Percentiles rank a stretch among this genome's conserved stretches.
These are phyloP conservation scores for Mucor circinelloides DNA, from an alignment of 371 early-diverging fungal genomes.

Conservation along the genomic window DNA sequence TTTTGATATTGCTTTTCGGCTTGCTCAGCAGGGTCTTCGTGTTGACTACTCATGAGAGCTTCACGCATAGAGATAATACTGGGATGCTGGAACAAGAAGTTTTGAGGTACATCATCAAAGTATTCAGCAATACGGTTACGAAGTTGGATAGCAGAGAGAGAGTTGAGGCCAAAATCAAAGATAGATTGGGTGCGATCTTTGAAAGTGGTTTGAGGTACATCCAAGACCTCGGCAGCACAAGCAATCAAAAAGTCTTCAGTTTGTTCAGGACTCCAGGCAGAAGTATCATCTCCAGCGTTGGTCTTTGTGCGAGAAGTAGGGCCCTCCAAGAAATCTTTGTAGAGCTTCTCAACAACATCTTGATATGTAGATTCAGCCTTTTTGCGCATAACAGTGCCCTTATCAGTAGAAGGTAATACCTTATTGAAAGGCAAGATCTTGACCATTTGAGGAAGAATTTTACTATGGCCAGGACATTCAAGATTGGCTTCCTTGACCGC, in stretches of 20 bases:
- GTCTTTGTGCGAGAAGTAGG: neutral
- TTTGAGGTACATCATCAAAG: conserved; percentile 27
- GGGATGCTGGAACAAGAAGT: conserved; percentile 35
- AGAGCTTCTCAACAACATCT: conserved; percentile 26
- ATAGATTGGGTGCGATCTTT: conserved; percentile 15
- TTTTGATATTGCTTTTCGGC: neutral
- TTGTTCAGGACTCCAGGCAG: neutral
- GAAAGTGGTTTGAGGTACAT: neutral
- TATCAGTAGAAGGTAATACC: conserved; percentile 33
- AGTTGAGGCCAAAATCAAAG: conserved; percentile 35
- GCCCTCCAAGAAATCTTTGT: conserved; percentile 16
- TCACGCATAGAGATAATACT: conserved; percentile 18
- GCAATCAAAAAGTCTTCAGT: conserved; percentile 9
- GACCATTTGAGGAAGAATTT: conserved; percentile 40
- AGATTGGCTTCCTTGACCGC: conserved; percentile 39
- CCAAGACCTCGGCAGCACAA: conserved; percentile 15
- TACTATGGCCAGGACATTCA: conserved; percentile 34
- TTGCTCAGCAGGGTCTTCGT: neutral
- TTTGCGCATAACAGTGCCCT: conserved; percentile 30
- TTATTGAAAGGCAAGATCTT: conserved; percentile 35
- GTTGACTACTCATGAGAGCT: neutral
- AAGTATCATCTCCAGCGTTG: neutral
- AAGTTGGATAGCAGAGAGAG: conserved; percentile 27
- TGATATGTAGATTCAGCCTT: conserved; percentile 2
- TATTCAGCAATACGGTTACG: conserved; percentile 23